Evolutionary conservation across 352 stramenopile species (phyloP).

Genomic region (Peronospora belbahrii): DNA sequence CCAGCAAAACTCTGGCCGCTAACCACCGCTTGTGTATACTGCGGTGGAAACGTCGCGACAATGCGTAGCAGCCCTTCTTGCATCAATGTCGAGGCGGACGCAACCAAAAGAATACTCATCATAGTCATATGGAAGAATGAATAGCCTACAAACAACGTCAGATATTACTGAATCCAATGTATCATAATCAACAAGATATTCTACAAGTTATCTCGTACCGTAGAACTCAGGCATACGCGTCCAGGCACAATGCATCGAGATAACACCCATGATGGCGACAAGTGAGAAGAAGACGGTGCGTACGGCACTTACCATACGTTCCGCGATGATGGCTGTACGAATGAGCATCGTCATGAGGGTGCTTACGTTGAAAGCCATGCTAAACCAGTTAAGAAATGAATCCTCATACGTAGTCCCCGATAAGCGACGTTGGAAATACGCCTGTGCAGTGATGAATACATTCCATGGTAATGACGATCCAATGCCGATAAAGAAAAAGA

Average conservation of each 20-base stretch:
- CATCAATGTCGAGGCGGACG: conserved; percentile 62
- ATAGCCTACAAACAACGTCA: conserved; percentile 13
- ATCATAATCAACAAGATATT: conserved; percentile 2
- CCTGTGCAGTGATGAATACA: conserved; percentile 79
- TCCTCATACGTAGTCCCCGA: conserved; percentile 55
- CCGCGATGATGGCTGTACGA: conserved; percentile 47
- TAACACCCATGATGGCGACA: conserved; percentile 57
- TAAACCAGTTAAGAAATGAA: conserved; percentile 85
- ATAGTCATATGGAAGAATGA: conserved; percentile 76
- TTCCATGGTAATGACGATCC: conserved; percentile 78
- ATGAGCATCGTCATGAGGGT: conserved; percentile 70
- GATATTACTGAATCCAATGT: conserved; percentile 1
- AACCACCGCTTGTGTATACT: conserved; percentile 72
- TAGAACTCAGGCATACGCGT: conserved; percentile 66
- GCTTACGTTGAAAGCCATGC: conserved; percentile 75
- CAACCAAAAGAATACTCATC: conserved; percentile 61
- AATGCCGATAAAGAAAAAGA: conserved; percentile 77
- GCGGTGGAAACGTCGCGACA: conserved; percentile 60
- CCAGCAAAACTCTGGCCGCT: conserved; percentile 71
- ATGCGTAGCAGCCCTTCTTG: conserved; percentile 76
- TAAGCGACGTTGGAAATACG: conserved; percentile 69
- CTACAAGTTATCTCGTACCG: conserved; percentile 20
- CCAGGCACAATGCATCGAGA: conserved; percentile 63
- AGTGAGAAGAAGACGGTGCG: conserved; percentile 60
- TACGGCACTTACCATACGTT: conserved; percentile 52